Conservation (phyloP, 192 early-diverging fungal species). For the Backusella psychrophila region DNA sequence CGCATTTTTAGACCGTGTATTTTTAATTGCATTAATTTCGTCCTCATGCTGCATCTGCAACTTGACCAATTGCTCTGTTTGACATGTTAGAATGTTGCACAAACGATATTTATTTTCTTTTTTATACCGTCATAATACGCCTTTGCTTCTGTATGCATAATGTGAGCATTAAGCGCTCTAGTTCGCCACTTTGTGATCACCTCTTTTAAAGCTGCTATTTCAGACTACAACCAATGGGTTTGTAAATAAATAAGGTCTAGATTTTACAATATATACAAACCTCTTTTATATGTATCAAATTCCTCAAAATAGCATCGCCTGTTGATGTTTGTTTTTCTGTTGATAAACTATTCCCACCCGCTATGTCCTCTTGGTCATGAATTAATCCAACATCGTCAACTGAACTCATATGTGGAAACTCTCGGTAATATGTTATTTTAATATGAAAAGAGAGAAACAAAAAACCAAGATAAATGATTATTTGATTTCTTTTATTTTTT, state of each 20-base stretch:
- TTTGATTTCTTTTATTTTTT: not conserved
- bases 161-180: constrained; percentile 1
- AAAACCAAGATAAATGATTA: not conserved
- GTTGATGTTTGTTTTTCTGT: not conserved
- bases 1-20: not conserved
- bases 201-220: constrained; percentile 14
- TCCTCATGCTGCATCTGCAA: not conserved
- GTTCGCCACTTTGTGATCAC: constrained; percentile 1
- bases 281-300: not conserved
- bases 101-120: not conserved
- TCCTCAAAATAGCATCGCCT: not conserved
- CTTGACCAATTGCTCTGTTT: constrained; percentile 7
- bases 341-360: not conserved
- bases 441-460: not conserved
- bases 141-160: not conserved
- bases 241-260: not conserved
- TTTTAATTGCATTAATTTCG: constrained; percentile 1
- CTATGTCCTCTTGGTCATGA: not conserved
- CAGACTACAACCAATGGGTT: not conserved
- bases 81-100: not conserved
- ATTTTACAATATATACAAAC: not conserved
- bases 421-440: not conserved
- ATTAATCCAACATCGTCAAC: not conserved
- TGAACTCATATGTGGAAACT: not conserved
- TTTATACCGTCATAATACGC: not conserved